Evolutionary conservation across 2,329 filamentous ascomycete species (phyloP), one percentile per base, ranked within the genome.

Genomic region (Diaporthe sp.): DNA sequence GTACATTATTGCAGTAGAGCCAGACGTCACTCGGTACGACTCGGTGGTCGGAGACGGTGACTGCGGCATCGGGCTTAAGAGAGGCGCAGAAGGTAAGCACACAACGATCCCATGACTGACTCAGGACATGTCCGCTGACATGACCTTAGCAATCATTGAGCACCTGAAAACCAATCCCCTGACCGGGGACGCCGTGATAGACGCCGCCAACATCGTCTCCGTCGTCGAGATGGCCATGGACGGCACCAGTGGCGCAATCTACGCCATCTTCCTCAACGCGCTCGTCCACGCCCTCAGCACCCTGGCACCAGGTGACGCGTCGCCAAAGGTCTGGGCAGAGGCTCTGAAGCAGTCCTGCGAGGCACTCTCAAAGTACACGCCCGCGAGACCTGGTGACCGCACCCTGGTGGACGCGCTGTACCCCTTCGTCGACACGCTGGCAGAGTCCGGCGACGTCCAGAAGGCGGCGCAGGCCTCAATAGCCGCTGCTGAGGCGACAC

Each of bases 11-110:
- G 88, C 86, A 0, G 92, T 88, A 1, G 94, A 95, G 82, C 92
- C 93, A 1, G 92, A 94, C 70, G 88, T 95, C 70, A 95, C 94
- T 0, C 89, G 86, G 68, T 95, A 91, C 80, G 94, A 95, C 81
- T 97, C 95, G 0, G 91, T 97, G 17, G 95, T 98, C 34, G 95
- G 95, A 57, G 95, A 98, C 81, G 95, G 95, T 62, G 95, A 98
- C 84, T 98, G 95, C 81, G 95, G 95, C 13, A 94, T 95, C 75
- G 95, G 95, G 7, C 87, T 98, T 77, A 95, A 95, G 86, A 92
- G 95, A 77, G 95, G 95, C 67, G 95, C 95, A n/a, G 93, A 98
- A 88, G 91, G 88, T 89, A 84, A 82, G 85, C 80, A 31, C 17
- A 28, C 39, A 75, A 74, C 3, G 22, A 8, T 39, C 51, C 37